Evolutionary conservation across 768 basidiomycete genomes (phyloP).

Genomic region (Phlebiopsis gigantea): DNA sequence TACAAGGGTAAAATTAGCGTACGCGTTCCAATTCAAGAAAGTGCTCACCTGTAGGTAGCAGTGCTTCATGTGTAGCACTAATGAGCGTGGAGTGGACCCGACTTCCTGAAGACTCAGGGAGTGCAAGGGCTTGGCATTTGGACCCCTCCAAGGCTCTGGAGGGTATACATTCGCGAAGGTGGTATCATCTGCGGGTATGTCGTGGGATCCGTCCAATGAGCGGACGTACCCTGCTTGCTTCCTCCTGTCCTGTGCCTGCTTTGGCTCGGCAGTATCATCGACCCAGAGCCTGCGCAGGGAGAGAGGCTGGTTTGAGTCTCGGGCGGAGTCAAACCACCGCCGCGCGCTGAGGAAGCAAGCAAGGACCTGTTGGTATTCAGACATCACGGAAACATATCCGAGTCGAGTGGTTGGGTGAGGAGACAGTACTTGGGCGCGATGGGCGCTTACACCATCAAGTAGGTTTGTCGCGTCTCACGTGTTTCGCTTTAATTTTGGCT

Average conservation of each 20-base stretch:
- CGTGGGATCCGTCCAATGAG: not conserved
- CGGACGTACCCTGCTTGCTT: not conserved
- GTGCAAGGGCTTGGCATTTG: not conserved
- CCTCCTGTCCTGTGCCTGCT: not conserved
- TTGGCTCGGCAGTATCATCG: not conserved
- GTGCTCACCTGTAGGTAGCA: not conserved
- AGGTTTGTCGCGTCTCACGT: not conserved
- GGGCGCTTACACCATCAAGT: too few relatives aligned
- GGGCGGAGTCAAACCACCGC: not conserved
- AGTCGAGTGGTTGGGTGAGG: not conserved
- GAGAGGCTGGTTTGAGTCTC: not conserved
- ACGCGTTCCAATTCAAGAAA: not conserved
- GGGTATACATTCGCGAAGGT: not conserved
- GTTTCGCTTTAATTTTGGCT: not conserved
- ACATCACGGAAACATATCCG: conserved; percentile 30
- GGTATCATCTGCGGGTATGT: not conserved
- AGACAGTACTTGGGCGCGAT: too few relatives aligned
- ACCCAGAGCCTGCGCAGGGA: not conserved
- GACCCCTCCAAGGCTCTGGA: not conserved
- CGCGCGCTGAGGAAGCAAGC: not conserved
- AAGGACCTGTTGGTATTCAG: conserved; percentile 16
- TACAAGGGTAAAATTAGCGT: not conserved
- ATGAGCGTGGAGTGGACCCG: not conserved
- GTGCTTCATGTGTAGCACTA: not conserved
- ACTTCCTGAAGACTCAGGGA: not conserved